Percentiles rank a stretch among this genome's conserved stretches.
phyloP scores from a whole-genome alignment of 257 asterid genomes.

The Ligustrum vulgare region DNA sequence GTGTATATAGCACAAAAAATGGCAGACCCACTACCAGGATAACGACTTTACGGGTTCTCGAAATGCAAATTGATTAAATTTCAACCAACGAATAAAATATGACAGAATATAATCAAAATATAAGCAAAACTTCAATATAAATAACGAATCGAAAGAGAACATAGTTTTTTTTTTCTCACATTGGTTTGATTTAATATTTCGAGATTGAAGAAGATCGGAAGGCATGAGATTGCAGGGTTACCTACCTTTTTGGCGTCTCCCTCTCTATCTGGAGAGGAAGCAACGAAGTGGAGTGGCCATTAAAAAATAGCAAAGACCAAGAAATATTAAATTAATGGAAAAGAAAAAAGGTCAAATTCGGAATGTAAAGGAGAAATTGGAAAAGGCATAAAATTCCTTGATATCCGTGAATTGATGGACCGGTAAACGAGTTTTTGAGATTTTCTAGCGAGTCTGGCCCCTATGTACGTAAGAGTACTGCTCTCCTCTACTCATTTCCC shows the following conservation, averaged over 20 bases:
- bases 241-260: background rate
- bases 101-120: background rate
- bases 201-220: slow-evolving; percentile 23
- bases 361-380: slow-evolving; percentile 11
- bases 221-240: slow-evolving; percentile 12
- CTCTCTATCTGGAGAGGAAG: slow-evolving; percentile 38
- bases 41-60: slow-evolving; percentile 40
- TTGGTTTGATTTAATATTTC: background rate
- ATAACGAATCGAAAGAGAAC: too few species aligned
- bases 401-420: slow-evolving; percentile 69
- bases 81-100: slow-evolving; percentile 17
- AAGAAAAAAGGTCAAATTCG: too few species aligned
- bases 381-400: slow-evolving; percentile 42
- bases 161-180: too few species aligned
- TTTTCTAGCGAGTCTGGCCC: slow-evolving; percentile 25
- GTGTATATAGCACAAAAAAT: slow-evolving; percentile 28
- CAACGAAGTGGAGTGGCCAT: slow-evolving; percentile 44
- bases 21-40: slow-evolving; percentile 39
- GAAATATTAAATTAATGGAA: slow-evolving; percentile 22
- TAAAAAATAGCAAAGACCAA: slow-evolving; percentile 30
- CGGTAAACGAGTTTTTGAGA: slow-evolving; percentile 58
- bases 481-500: background rate
- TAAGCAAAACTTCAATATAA: background rate
- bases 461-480: slow-evolving; percentile 29
- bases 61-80: slow-evolving; percentile 25